Percentiles rank a stretch among this genome's conserved stretches.
Conservation (phyloP, 1,139 yeast species). For the Pneumocystis canis region DNA sequence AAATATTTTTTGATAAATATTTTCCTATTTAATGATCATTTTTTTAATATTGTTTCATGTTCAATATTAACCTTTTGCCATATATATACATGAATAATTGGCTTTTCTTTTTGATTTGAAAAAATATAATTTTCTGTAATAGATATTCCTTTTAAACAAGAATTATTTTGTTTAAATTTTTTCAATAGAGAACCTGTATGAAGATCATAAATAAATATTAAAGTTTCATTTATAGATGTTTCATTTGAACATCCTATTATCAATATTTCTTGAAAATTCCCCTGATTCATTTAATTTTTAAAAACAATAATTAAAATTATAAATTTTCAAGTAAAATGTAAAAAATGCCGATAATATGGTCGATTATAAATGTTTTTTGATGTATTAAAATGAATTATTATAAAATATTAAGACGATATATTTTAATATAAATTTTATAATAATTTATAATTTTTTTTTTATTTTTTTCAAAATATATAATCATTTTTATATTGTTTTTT, state of each 20-base stretch:
- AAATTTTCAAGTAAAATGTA: too few relatives aligned
- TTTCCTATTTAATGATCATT: conserved; percentile 30
- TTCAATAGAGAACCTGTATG: conserved; percentile 11
- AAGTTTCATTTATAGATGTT: not conserved
- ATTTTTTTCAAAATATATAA: too few relatives aligned
- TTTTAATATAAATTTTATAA: too few relatives aligned
- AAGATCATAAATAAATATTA: conserved; percentile 3
- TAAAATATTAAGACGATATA: too few relatives aligned
- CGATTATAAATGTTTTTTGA: too few relatives aligned
- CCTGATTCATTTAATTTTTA: not conserved
- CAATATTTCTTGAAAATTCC: not conserved
- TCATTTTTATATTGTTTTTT: too few relatives aligned
- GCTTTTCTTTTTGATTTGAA: conserved; percentile 41
- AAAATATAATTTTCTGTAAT: conserved; percentile 6
- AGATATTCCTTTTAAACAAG: conserved; percentile 3
- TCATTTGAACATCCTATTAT: not conserved
- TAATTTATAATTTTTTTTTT: too few relatives aligned
- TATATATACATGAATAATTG: conserved; percentile 58
- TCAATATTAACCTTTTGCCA: conserved; percentile 35
- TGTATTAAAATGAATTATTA: too few relatives aligned
- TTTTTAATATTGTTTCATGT: not conserved
- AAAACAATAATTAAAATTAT: too few relatives aligned
- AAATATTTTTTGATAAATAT: conserved; percentile 69
- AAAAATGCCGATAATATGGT: too few relatives aligned
- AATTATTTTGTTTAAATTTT: conserved; percentile 12